Base-by-base conservation (phyloP, 441 rosid genomes). In the Isatis lusitanica region DNA sequence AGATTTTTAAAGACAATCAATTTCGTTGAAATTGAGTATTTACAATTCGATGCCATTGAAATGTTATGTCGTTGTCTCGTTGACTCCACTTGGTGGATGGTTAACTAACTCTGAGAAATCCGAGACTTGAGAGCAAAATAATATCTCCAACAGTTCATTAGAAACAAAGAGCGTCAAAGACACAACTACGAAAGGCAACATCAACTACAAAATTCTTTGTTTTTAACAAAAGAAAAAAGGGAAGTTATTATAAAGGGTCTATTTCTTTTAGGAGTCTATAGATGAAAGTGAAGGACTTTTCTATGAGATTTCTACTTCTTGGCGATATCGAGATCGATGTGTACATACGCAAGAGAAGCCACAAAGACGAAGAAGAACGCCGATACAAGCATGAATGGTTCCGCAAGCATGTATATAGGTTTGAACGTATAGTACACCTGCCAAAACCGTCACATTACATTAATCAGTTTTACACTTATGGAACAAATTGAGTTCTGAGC, bases 361-460 rank as follows among this genome's bases (percentile, higher is more conserved):
- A 88, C 68, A 71, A 93, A 91, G 72, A 93, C 82, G 42, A 89
- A 79, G 97, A 91, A 93, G 83, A 90, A 88, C 6, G 63, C 89
- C 6, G 92, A 84, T 47, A 85, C 81, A 89, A 93, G 78, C 96
- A 96, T 93, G 63, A 93, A 61, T 16, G 98, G 99, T 83, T 96
- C 98, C 2, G 96, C 97, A 50, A 96, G 90, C 99, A 96, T 91
- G 87, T 93, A 91, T 63, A 93, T 83, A 17, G 94, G 93, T 56
- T 91, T 96, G 91, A 91, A 93, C 28, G 85, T 88, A 82, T 93
- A 96, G 74, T 96, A 90, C 63, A 96, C 97, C 98, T 96, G 91
- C 82, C 8, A 24, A 57, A 40, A 26, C 42, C 66, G 3, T 66
- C 64, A 60, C 40, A 66, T 16, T 7, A 42, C 26, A 18, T 24